Conservation (phyloP, 441 rosid species). For the Populus hybrid region DNA sequence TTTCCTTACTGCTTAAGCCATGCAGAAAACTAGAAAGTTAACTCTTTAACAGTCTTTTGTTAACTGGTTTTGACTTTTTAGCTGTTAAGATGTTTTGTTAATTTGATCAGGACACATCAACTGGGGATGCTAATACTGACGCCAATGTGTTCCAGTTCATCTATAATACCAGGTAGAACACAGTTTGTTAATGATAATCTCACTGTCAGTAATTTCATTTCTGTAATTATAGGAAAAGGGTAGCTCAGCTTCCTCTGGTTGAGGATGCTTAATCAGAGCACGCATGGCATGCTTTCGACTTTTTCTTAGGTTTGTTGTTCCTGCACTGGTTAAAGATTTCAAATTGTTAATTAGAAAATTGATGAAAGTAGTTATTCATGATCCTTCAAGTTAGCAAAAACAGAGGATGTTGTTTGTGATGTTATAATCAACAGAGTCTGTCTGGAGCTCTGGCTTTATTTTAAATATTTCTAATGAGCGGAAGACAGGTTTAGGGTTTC, state of each 20-base stretch:
- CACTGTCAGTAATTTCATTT: neutral
- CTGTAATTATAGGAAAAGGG: conserved; percentile 50
- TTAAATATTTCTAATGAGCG: too few species aligned
- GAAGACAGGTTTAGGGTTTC: too few species aligned
- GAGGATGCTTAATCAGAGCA: conserved; percentile 64
- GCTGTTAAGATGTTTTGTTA: neutral
- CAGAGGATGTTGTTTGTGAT: neutral
- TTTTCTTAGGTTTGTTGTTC: conserved; percentile 60
- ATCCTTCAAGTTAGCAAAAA: neutral
- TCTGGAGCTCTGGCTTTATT: too few species aligned
- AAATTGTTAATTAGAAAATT: neutral
- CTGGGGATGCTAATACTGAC: conserved; percentile 47
- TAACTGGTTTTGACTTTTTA: conserved; percentile 1
- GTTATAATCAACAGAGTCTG: neutral
- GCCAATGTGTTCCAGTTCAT: conserved; percentile 59
- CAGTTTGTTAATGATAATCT: neutral
- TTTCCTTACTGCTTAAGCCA: too few species aligned
- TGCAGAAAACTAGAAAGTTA: neutral
- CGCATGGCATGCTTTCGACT: conserved; percentile 74
- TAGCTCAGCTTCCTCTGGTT: conserved; percentile 72
- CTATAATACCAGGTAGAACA: conserved; percentile 60
- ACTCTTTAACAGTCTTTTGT: neutral
- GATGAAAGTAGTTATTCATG: neutral
- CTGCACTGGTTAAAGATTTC: neutral
- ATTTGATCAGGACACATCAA: conserved; percentile 46